A percentile compares a stretch with the other conserved stretches of the same genome.
These are phyloP conservation scores for Gymnopus androsaceus DNA, from an alignment of 1,284 basidiomycete species.

Conservation along the genomic window DNA sequence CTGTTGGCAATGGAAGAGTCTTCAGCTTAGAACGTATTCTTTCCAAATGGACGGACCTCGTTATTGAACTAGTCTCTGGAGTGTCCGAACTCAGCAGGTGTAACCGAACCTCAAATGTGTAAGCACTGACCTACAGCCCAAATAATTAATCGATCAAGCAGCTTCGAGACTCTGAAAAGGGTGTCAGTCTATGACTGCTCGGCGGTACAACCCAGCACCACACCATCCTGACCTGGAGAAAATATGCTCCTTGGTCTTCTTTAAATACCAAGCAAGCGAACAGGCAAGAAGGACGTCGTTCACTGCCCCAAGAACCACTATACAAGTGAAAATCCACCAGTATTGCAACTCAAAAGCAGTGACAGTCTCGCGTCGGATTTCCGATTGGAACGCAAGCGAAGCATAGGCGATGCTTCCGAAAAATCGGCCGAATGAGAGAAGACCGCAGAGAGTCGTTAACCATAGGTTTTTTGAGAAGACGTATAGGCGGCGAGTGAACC, in stretches of 20 bases:
- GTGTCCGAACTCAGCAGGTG: background rate
- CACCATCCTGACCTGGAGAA: background rate
- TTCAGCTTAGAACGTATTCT: background rate
- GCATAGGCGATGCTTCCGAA: background rate
- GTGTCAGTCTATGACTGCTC: background rate
- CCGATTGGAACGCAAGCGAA: background rate
- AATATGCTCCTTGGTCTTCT: background rate
- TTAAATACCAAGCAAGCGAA: background rate
- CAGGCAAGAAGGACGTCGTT: slow-evolving; percentile 8
- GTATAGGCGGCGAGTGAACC: slow-evolving; percentile 6
- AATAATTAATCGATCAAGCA: background rate
- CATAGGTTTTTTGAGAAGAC: slow-evolving; percentile 7
- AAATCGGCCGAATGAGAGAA: slow-evolving; percentile 2
- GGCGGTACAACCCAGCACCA: background rate
- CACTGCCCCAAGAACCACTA: background rate
- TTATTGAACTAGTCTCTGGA: background rate
- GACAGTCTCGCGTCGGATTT: background rate
- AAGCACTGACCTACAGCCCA: background rate
- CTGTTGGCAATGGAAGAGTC: background rate
- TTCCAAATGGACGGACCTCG: background rate
- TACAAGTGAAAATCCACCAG: slow-evolving; percentile 7
- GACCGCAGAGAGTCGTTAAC: background rate
- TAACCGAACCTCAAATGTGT: no score
- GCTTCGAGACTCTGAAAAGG: background rate
- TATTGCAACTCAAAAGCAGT: background rate